phyloP scores from a whole-genome alignment of 2,329 filamentous ascomycete genomes.

The Ophiostoma sp. region DNA sequence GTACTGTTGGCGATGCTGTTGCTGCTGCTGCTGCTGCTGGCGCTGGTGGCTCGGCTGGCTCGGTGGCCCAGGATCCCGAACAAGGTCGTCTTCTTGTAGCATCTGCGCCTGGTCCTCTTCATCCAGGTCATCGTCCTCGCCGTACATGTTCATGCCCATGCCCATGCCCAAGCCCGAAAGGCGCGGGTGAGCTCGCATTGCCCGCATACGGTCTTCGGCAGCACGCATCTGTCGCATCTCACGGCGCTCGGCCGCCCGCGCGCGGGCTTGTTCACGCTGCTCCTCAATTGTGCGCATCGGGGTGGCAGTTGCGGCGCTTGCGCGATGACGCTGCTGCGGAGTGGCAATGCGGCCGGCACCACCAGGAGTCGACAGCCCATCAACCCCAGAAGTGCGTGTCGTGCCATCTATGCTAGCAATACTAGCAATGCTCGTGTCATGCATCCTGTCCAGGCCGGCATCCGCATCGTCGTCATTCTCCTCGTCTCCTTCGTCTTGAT shows the following conservation, averaged over 20 bases:
- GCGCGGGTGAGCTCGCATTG: conserved; percentile 49
- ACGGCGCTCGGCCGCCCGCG: conserved; percentile 36
- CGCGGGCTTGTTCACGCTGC: conserved; percentile 36
- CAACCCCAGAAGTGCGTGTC: background rate
- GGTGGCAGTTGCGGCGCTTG: background rate
- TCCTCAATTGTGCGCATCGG: conserved; percentile 31
- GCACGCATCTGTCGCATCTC: conserved; percentile 49
- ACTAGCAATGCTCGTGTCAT: background rate
- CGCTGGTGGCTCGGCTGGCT: background rate
- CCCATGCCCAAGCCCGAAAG: conserved; percentile 24
- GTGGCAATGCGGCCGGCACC: background rate
- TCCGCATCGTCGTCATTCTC: conserved; percentile 6
- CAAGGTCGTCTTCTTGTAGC: conserved; percentile 58
- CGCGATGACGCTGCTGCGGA: conserved; percentile 6
- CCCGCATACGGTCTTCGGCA: conserved; percentile 57
- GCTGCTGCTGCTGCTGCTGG: conserved; percentile 10
- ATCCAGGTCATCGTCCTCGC: conserved; percentile 48
- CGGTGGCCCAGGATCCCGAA: conserved; percentile 28
- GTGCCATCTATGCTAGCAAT: background rate
- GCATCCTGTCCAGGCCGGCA: background rate
- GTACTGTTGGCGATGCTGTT: conserved; percentile 12
- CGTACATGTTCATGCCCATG: conserved; percentile 42
- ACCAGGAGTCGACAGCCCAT: background rate
- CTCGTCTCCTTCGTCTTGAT: conserved; percentile 30
- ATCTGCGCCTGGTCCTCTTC: conserved; percentile 54